Evolutionary conservation across 345 rosid species (phyloP).

Genomic region (Gossypium stocksii): DNA sequence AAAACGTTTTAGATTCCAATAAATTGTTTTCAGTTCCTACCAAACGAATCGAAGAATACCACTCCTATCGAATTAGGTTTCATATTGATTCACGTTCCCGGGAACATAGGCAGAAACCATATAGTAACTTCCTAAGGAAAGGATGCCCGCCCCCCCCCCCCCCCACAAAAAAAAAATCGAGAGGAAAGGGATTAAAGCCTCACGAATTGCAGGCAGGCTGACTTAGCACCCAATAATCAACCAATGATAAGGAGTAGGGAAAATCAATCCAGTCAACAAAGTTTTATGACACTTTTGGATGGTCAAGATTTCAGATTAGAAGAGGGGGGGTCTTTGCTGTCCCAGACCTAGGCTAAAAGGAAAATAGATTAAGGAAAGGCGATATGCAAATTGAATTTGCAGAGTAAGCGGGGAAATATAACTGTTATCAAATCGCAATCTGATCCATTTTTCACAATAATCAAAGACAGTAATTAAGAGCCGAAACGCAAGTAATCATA

Average conservation of each 20-base stretch:
- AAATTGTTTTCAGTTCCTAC: too few relatives aligned
- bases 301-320: neutral
- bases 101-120: too few relatives aligned
- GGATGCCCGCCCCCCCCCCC: too few relatives aligned
- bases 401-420: neutral
- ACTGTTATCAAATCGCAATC: neutral
- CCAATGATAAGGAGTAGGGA: neutral
- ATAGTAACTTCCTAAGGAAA: too few relatives aligned
- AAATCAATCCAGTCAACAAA: neutral
- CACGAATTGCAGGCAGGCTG: neutral
- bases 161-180: too few relatives aligned
- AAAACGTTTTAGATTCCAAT: too few relatives aligned
- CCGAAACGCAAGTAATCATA: neutral
- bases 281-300: neutral
- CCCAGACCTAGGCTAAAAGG: neutral
- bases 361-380: neutral
- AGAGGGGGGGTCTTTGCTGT: neutral
- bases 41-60: too few relatives aligned
- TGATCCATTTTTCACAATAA: neutral
- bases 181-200: neutral
- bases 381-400: neutral
- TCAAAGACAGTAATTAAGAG: neutral
- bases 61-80: too few relatives aligned
- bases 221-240: neutral
- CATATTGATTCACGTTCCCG: too few relatives aligned